A percentile compares a stretch with the other conserved stretches of the same genome.
Evolutionary conservation across 78 protist genomes (phyloP).

Genomic region (Diacronema lutheri): DNA sequence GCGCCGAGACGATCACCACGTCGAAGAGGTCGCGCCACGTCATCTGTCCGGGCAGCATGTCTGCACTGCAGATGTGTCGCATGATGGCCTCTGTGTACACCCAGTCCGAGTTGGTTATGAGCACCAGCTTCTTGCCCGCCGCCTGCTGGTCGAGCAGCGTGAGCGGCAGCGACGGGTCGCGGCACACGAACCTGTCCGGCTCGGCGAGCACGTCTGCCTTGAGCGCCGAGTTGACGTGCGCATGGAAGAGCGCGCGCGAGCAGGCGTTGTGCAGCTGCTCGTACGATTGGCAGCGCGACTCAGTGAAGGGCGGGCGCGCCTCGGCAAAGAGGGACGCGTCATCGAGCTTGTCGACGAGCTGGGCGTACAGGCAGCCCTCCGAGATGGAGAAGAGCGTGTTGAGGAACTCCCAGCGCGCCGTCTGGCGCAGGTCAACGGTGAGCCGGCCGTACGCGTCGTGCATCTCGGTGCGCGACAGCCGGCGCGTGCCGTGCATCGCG

Average conservation of each 20-base stretch:
- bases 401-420: constrained; percentile 20
- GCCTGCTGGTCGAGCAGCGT: constrained; percentile 25
- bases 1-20: constrained; percentile 12
- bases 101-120: constrained; percentile 26
- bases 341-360: constrained; percentile 34
- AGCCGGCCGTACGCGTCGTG: background rate
- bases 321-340: background rate
- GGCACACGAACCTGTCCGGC: background rate
- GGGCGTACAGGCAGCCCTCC: constrained; percentile 23
- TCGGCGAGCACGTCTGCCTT: background rate
- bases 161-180: constrained; percentile 1
- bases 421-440: background rate
- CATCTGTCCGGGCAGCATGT: constrained; percentile 7
- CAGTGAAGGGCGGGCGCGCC: background rate
- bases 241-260: constrained; percentile 22
- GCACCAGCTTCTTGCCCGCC: constrained; percentile 17
- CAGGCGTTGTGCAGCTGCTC: constrained; percentile 14
- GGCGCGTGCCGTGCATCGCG: constrained; percentile 39
- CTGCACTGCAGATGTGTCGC: background rate
- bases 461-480: background rate
- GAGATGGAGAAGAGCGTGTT: constrained; percentile 38
- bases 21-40: constrained; percentile 15
- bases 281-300: background rate
- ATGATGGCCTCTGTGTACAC: background rate
- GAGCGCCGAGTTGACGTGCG: constrained; percentile 15